phyloP scores from a whole-genome alignment of 2,329 filamentous ascomycete genomes.

The Xylaria sp. region DNA sequence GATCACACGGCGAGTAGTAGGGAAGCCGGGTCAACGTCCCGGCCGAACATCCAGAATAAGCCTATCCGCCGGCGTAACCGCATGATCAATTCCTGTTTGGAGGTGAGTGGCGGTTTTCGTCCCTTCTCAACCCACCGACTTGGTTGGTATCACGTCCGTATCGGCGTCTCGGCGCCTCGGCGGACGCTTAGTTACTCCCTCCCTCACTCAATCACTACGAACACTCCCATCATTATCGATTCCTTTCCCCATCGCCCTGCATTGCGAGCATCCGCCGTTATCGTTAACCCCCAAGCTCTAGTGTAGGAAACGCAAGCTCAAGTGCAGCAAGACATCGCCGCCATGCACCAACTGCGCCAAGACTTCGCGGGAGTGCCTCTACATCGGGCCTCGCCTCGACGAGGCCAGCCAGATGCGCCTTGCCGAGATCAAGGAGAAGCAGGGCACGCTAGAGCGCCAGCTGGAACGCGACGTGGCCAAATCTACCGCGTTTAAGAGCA shows the following conservation, averaged over 20 bases:
- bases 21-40: conserved; percentile 40
- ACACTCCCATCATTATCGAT: conserved; percentile 2
- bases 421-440: conserved; percentile 82
- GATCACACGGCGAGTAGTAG: conserved; percentile 26
- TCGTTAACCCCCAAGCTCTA: conserved; percentile 23
- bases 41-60: conserved; percentile 47
- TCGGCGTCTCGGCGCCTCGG: neutral
- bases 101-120: conserved; percentile 48
- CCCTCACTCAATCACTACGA: conserved; percentile 1
- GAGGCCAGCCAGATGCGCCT: conserved; percentile 75
- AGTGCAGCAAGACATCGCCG: conserved; percentile 76
- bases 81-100: conserved; percentile 75
- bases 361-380: conserved; percentile 67
- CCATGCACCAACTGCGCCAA: conserved; percentile 76
- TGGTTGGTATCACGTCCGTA: conserved; percentile 33
- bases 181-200: no score
- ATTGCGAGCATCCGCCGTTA: neutral
- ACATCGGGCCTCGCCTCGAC: conserved; percentile 75
- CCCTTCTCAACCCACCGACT: conserved; percentile 16
- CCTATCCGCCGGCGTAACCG: conserved; percentile 70
- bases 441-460: conserved; percentile 75
- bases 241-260: neutral
- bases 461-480: conserved; percentile 75
- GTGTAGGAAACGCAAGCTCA: conserved; percentile 79
- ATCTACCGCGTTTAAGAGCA: conserved; percentile 49